Percentiles rank a stretch among this genome's conserved stretches.
Evolutionary conservation across 148 eudicot species (phyloP).

Genomic region (Rhododendron griersonianum): DNA sequence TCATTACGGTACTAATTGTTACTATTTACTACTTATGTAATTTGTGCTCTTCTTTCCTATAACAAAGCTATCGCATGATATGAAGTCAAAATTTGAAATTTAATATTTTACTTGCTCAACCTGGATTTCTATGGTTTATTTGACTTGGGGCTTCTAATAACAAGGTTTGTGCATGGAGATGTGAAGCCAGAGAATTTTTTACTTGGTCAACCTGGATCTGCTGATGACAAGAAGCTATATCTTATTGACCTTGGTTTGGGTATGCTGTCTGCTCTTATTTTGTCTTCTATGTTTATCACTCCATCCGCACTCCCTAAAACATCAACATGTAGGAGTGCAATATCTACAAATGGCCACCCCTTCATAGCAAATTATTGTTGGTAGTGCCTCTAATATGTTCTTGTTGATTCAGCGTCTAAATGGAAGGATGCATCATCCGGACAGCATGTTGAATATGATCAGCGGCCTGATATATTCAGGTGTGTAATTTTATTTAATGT

Average conservation of each 20-base stretch:
- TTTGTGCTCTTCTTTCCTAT: background rate
- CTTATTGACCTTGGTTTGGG: constrained; percentile 96
- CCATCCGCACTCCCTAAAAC: background rate
- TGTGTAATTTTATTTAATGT: constrained; percentile 24
- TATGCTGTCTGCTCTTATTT: constrained; percentile 21
- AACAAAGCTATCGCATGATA: background rate
- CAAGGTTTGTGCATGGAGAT: constrained; percentile 93
- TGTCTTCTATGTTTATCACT: background rate
- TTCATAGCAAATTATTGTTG: background rate
- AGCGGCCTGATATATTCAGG: constrained; percentile 98
- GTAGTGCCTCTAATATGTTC: constrained; percentile 14
- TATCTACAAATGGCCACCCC: background rate
- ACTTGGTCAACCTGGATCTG: constrained; percentile 79
- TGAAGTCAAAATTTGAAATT: background rate
- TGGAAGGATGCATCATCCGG: constrained; percentile 90
- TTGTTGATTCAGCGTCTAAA: constrained; percentile 61
- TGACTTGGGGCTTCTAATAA: constrained; percentile 3
- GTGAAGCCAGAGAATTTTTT: constrained; percentile 93
- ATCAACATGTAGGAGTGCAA: background rate
- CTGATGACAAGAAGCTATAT: constrained; percentile 90
- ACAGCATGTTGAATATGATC: constrained; percentile 89
- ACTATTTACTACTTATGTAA: background rate
- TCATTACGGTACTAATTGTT: background rate
- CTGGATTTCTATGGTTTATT: background rate
- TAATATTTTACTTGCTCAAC: background rate